Evolutionary conservation across 2,329 filamentous ascomycete species (phyloP).

Genomic region (Coniochaeta ligniaria): DNA sequence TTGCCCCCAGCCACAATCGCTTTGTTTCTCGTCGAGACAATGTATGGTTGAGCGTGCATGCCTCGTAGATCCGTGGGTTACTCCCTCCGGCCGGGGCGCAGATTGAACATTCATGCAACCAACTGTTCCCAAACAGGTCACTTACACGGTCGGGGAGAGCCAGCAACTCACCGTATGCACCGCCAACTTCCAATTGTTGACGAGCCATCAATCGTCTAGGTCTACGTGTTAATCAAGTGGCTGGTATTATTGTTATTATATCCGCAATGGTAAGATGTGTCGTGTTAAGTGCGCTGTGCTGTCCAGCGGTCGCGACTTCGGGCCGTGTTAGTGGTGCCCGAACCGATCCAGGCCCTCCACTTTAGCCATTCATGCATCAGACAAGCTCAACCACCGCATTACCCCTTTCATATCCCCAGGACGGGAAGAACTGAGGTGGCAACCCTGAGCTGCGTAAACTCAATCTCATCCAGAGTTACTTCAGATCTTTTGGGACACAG

Average conservation of each 20-base stretch:
- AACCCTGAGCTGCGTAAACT: no score
- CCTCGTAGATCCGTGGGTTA: background rate
- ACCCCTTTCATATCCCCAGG: background rate
- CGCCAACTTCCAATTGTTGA: background rate
- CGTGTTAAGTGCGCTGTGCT: background rate
- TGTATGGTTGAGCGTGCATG: background rate
- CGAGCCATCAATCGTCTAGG: background rate
- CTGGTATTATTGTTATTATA: background rate
- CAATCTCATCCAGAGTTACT: no score
- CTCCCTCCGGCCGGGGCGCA: background rate
- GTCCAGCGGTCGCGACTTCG: conserved; percentile 1
- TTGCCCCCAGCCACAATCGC: background rate
- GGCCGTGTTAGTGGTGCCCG: background rate
- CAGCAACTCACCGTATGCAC: background rate
- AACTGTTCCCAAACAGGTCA: background rate
- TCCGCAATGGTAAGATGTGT: background rate
- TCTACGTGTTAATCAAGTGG: background rate
- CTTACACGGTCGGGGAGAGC: background rate
- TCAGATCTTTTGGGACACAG: background rate
- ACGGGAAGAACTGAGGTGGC: background rate
- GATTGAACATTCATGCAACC: background rate
- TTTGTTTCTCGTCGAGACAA: background rate
- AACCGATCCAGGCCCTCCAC: background rate
- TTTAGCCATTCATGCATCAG: background rate
- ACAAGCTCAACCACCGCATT: background rate